Conservation (phyloP, 148 eudicot genomes). For the Vaccinium darrowii region DNA sequence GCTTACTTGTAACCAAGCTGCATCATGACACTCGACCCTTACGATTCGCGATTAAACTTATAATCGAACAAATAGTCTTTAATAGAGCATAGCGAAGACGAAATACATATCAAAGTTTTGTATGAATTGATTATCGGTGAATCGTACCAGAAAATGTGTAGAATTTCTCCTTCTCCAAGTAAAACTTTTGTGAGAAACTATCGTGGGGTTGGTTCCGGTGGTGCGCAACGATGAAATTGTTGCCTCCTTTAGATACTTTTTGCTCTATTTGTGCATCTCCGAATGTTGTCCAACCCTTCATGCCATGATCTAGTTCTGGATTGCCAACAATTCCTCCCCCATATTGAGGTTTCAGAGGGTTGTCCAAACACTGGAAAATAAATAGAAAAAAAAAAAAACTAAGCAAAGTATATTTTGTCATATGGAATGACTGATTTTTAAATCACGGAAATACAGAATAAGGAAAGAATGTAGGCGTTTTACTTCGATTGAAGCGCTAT, state of each 20-base stretch:
- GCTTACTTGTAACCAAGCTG: slow-evolving; percentile 69
- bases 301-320: slow-evolving; percentile 46
- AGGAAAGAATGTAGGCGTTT: not conserved
- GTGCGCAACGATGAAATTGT: slow-evolving; percentile 44
- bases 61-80: not conserved
- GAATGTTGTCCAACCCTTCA: slow-evolving; percentile 51
- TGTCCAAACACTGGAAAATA: slow-evolving; percentile 48
- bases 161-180: slow-evolving; percentile 32
- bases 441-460: not conserved
- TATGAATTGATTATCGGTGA: not conserved
- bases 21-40: not conserved
- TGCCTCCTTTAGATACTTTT: slow-evolving; percentile 35
- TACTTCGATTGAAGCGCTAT: slow-evolving; percentile 31
- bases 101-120: not conserved
- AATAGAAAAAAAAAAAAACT: not conserved
- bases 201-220: slow-evolving; percentile 25
- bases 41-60: no score
- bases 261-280: slow-evolving; percentile 38
- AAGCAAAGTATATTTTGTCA: not conserved
- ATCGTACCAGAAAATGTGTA: slow-evolving; percentile 61
- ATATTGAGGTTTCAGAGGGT: slow-evolving; percentile 54
- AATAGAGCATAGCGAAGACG: not conserved
- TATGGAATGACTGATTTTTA: not conserved
- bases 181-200: slow-evolving; percentile 39
- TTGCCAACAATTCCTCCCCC: slow-evolving; percentile 60